These are phyloP conservation scores for Phaeosphaeriaceae sp. DNA, from an alignment of 2,329 filamentous ascomycete species.

Conservation along the genomic window DNA sequence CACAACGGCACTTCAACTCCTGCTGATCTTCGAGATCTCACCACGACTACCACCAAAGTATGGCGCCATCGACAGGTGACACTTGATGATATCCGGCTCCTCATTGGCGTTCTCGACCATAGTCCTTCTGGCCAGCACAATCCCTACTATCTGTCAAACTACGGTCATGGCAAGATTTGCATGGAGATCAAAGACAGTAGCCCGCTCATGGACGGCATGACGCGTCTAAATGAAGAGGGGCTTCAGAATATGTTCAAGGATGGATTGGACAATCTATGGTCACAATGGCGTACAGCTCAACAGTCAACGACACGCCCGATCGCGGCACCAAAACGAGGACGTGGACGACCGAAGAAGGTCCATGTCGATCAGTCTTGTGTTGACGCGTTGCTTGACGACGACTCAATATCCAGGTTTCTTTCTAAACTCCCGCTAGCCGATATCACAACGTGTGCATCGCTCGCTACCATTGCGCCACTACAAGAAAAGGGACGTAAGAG, in stretches of 20 bases:
- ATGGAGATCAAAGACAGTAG: constrained; percentile 47
- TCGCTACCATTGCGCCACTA: constrained; percentile 62
- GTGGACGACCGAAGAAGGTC: constrained; percentile 40
- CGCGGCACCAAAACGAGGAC: constrained; percentile 44
- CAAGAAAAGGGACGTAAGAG: constrained; percentile 71
- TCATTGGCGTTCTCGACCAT: constrained; percentile 50
- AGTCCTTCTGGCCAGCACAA: constrained; percentile 36
- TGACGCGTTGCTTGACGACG: constrained; percentile 45
- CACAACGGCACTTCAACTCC: constrained; percentile 56
- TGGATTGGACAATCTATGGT: constrained; percentile 55
- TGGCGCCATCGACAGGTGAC: constrained; percentile 56
- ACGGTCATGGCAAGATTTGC: constrained; percentile 52
- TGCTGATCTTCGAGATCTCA: constrained; percentile 50
- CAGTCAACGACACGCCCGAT: constrained; percentile 32
- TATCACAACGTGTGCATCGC: constrained; percentile 60
- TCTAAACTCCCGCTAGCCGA: constrained; percentile 62
- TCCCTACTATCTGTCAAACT: constrained; percentile 51
- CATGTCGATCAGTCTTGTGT: constrained; percentile 57
- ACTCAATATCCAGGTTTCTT: constrained; percentile 57
- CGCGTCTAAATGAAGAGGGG: constrained; percentile 53
- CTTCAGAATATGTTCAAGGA: constrained; percentile 59
- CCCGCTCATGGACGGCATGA: constrained; percentile 32
- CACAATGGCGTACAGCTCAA: constrained; percentile 43
- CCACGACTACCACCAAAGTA: constrained; percentile 50
- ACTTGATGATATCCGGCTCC: constrained; percentile 53